Base-by-base conservation (phyloP, 2,329 filamentous ascomycete species). In the Xylariaceae sp. region DNA sequence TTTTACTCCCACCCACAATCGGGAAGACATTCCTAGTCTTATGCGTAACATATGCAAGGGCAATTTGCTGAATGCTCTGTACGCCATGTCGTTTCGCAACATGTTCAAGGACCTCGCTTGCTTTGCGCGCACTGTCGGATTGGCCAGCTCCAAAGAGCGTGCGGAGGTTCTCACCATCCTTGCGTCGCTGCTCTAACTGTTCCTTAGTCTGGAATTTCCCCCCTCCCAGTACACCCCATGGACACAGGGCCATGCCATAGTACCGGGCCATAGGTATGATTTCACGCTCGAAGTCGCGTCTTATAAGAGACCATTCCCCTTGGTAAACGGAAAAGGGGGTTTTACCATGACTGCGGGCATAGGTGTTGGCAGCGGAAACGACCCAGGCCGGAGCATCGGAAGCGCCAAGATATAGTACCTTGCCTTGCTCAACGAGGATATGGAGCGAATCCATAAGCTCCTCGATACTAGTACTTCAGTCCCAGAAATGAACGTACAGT, bases 261-360 rank as follows among this genome's bases (percentile, higher is more conserved):
- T 75, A 71, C 8, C 71, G 70, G 18, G 72, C 75, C 82, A 85
- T 84, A 10, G 81, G 81, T 13, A 85, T 73, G 55, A 84, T 80
- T 9, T 83, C 81, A 11, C 80, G 72, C 66, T 84, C 81, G 32
- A 84, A 77, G 65, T 87, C 84, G 4, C 84, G 76, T 20, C 73
- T 61, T 0, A 77, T 74, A 13, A 80, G 80, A 18, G 70, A 77
- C 81, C 82, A 87, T 16, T 70, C 72, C n/a, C 84, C 85, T 69
- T 86, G 84, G 67, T 86, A 86, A 36, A 86, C 79, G 39, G 70
- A 73, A 72, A 86, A 86, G 18, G 73, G 78, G 11, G 77, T 75
- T 36, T 85, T 70, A 32, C 79, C 80, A 58, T 85, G 77, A 52
- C 79, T 72, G 30, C 82, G 78, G 6, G 84, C 84, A 64, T 86